Base-by-base conservation (phyloP, 2,329 filamentous ascomycete genomes). In the Aspergillaceae sp. region DNA sequence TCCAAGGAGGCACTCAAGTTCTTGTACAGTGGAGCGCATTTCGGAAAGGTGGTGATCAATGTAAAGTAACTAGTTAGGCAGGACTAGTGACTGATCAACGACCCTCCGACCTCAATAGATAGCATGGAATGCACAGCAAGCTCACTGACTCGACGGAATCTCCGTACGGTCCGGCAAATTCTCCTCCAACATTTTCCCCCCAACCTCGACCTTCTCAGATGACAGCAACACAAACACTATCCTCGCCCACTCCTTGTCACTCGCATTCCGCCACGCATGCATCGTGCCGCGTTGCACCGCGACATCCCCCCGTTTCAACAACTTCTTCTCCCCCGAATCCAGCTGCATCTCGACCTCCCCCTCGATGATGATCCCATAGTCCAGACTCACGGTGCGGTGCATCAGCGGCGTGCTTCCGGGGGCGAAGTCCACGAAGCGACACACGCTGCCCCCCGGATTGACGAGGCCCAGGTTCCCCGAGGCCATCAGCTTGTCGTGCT, bases 291-390 rank as follows among this genome's bases (percentile, higher is more conserved):
- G 64, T 60, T 80, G 76, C 19, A 80, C 72, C 7, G 72, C 72
- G n/a, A 79, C 62, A 54, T 80, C 77, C 2, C 77, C 77, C 7
- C 68, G 63, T 41, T 64, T 62, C 68, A 80, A 64, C 27, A 65
- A 47, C 40, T 66, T 65, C 42, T 58, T 65, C 46, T 74, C 74
- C 1, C 77, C 76, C n/a, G 71, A 70, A 48, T 78, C 77, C 4
- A 80, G 59, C 3, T 72, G 46, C 60, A 79, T 65, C 49, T 77
- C 74, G 29, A 80, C 56, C 52, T 69, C 66, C 1, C 77, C 77
- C 52, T 80, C 76, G 5, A 80, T 53, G 2, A 80, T 68, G 44
- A 79, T 67, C 2, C 75, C 77, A 50, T 74, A 79, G 53, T 80
- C 77, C 2, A 80, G 60, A 35, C 68, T 74, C 52, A 74, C 68